Base-by-base conservation (phyloP, 805 yeast species). In the Huiozyma sinensis region DNA sequence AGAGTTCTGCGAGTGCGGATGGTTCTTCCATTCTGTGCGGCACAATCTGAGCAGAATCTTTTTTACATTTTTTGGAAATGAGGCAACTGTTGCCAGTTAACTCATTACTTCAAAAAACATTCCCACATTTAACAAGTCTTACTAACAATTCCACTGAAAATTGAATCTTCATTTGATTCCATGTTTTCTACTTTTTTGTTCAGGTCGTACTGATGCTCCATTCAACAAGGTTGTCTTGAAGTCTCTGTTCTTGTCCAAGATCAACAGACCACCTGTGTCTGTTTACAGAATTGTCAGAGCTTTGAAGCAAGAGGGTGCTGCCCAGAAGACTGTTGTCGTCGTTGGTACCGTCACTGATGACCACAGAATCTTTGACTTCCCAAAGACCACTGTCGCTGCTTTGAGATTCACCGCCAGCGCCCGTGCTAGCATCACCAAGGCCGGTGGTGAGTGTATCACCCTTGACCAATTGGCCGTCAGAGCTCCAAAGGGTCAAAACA, bases 391-490 rank as follows among this genome's bases (percentile, higher is more conserved):
- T 57, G 86, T 92, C 64, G 97, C 98, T 67, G 99, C 98, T 73
- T 83, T 92, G 73, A 88, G 95, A 77, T 89, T 92, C 88, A 92
- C 99, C 63, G 94, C 92, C 67, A 85, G 92, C 75, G 99, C 99
- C 72, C 87, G 83, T 75, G 97, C 96, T 68, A 87, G 85, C 73
- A 92, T 92, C 71, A 64, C 79, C 66, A 90, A 90, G 81, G 90
- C 90, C 69, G 99, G 99, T 76, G 99, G 99, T 81, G 98, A 92
- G 80, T 87, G 87, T 68, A 83, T 92, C 83, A 92, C 99, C 69
- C 81, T 92, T 65, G 99, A 92, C 75, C 97, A 92, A 79, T 86
- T 92, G 66, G 99, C 98, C 67, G 81, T 84, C 67, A 89, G 95
- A 76, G 90, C 97, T 71, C 99, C 99, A 75, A 88, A 89, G 73